Base-by-base conservation (phyloP, 2,329 filamentous ascomycete species). In the Paecilomyces dactylethromorphus region DNA sequence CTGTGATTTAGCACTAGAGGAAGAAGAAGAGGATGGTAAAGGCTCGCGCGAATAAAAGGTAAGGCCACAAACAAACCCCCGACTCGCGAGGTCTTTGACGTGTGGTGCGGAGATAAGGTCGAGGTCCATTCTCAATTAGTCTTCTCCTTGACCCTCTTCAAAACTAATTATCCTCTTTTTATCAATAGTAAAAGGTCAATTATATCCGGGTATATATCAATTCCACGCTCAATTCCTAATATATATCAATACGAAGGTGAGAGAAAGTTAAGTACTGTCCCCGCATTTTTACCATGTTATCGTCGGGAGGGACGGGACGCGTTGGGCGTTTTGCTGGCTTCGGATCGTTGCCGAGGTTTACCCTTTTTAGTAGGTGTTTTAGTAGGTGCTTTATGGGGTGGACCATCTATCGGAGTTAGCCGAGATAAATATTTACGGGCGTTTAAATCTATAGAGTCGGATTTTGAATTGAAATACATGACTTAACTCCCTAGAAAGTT, bases 41-140 rank as follows among this genome's bases (percentile, higher is more conserved):
- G 39, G 39, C 39, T 45, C 15, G 15, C 39, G 39, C 8, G 39
- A 24, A 29, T 24, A 67, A 56, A 83, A 71, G 0, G 79, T 81
- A 2, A 77, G 65, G 22, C 82, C 82, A 69, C 81, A 74, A 26
- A 84, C 71, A 59, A 76, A 77, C 54, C 82, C 82, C 13, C 79
- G 74, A 21, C 76, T 61, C 24, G 64, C 64, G 49, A 75, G 68
- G 39, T 65, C 63, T 50, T 67, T 65, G 11, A 66, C 7, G 54
- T 64, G 61, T 8, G 69, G 65, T 12, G 63, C 60, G 49, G 57
- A 63, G 11, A 53, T 62, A 31, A 63, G 66, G 57, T 71, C 66
- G 69, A 73, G 70, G 33, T 53, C 53, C 33, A 32, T 53, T 18
- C 15, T 59, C 13, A 15, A 15, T 32, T 13, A 21, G 12, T 10